Percentiles rank a stretch among this genome's conserved stretches.
phyloP scores from a whole-genome alignment of 2,329 filamentous ascomycete genomes.

The Paracoccidioides brasiliensis region DNA sequence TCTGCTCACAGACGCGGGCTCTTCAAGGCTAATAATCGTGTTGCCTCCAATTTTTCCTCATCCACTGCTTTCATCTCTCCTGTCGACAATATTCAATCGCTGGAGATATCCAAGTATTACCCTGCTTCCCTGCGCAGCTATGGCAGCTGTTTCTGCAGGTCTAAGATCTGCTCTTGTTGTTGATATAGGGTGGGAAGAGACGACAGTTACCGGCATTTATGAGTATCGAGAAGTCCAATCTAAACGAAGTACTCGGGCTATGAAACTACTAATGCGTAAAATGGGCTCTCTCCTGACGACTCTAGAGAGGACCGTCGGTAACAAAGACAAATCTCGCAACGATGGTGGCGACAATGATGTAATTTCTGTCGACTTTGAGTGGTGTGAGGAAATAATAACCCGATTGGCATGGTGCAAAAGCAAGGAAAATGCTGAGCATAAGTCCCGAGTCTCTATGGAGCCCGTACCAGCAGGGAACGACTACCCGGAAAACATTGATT shows the following conservation, averaged over 20 bases:
- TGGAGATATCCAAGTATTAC: slow-evolving; percentile 73
- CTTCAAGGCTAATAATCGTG: slow-evolving; percentile 60
- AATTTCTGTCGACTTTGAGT: slow-evolving; percentile 52
- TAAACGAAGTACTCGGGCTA: slow-evolving; percentile 59
- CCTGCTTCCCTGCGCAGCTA: slow-evolving; percentile 62
- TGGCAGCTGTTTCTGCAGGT: slow-evolving; percentile 64
- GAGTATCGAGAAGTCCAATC: slow-evolving; percentile 74
- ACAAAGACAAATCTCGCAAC: background rate
- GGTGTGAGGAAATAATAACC: slow-evolving; percentile 66
- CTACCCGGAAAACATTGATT: slow-evolving; percentile 13
- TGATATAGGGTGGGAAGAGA: slow-evolving; percentile 88
- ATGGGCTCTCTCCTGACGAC: slow-evolving; percentile 40
- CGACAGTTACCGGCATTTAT: slow-evolving; percentile 70
- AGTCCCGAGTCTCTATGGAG: background rate
- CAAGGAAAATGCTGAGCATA: slow-evolving; percentile 1
- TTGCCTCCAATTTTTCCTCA: slow-evolving; percentile 67
- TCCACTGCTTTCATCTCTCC: slow-evolving; percentile 58
- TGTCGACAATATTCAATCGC: slow-evolving; percentile 67
- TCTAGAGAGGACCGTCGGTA: slow-evolving; percentile 12
- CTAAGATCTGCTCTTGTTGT: slow-evolving; percentile 75
- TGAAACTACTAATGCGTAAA: slow-evolving; percentile 55
- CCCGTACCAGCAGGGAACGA: background rate
- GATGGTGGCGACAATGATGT: slow-evolving; percentile 21
- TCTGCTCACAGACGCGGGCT: slow-evolving; percentile 47
- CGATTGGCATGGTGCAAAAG: slow-evolving; percentile 64